A percentile compares a stretch with the other conserved stretches of the same genome.
Conservation (phyloP, 768 basidiomycete species). For the Mycena capillaripes region DNA sequence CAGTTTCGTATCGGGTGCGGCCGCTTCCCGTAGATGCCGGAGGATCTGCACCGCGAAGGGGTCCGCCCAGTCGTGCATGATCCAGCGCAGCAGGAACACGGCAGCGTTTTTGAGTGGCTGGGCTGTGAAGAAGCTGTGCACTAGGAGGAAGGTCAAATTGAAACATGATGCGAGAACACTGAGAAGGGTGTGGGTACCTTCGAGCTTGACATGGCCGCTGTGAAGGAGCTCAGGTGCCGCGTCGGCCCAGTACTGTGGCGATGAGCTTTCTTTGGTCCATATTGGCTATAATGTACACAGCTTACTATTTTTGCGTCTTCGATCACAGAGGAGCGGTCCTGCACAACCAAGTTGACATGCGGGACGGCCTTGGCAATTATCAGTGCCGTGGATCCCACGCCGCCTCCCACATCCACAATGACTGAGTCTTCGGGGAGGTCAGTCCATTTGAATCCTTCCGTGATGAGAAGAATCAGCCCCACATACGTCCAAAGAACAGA, state of each 20-base stretch:
- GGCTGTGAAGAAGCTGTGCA: conserved; percentile 30
- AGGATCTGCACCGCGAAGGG: conserved; percentile 54
- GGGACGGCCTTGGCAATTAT: conserved; percentile 24
- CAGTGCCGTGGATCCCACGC: conserved; percentile 27
- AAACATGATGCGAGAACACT: too few relatives aligned
- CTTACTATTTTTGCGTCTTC: conserved; percentile 34
- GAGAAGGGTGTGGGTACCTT: conserved; percentile 34
- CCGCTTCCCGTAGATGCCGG: conserved; percentile 56
- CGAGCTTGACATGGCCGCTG: conserved; percentile 37
- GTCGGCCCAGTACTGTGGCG: conserved; percentile 24
- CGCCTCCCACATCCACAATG: conserved; percentile 35
- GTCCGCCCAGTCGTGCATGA: conserved; percentile 71
- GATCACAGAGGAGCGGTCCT: conserved; percentile 31
- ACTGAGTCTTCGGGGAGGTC: conserved; percentile 20
- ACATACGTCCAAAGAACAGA: too few relatives aligned
- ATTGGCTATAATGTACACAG: neutral
- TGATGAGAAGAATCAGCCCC: neutral
- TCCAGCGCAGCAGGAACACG: conserved; percentile 52
- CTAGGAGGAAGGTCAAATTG: neutral
- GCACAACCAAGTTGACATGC: conserved; percentile 26
- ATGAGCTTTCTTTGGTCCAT: too few relatives aligned
- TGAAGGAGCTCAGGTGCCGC: conserved; percentile 38
- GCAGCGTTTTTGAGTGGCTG: conserved; percentile 55
- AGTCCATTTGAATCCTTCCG: conserved; percentile 31
- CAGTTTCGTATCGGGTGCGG: conserved; percentile 39